Percentiles rank a stretch among this genome's conserved stretches.
Evolutionary conservation across 768 basidiomycete species (phyloP).

Genomic region (Leucosporidium creatinivorum): DNA sequence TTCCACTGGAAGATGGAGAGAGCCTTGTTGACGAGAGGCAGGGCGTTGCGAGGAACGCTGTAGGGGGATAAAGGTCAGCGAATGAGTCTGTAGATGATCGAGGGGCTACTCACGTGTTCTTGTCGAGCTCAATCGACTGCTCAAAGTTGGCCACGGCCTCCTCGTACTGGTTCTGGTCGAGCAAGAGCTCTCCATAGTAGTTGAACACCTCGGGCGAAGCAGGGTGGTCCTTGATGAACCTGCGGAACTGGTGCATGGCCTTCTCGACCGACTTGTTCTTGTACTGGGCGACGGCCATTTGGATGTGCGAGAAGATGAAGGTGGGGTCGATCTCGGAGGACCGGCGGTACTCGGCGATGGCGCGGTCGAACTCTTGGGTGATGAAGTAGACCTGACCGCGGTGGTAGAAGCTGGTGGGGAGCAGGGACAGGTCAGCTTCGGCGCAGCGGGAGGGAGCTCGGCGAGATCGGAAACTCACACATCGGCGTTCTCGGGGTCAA

Average conservation of each 20-base stretch:
- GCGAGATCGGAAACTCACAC: conserved; percentile 44
- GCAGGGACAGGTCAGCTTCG: neutral
- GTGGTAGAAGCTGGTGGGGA: conserved; percentile 64
- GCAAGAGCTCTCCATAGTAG: conserved; percentile 77
- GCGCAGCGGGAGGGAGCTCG: neutral
- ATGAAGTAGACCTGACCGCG: conserved; percentile 97
- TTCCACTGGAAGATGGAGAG: conserved; percentile 93
- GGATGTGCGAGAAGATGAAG: conserved; percentile 96
- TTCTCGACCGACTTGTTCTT: conserved; percentile 69
- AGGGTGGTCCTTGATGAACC: conserved; percentile 72
- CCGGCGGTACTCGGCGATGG: conserved; percentile 82
- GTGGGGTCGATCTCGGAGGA: conserved; percentile 75
- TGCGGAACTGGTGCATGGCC: conserved; percentile 83
- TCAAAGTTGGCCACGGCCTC: conserved; percentile 87
- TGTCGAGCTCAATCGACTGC: conserved; percentile 78
- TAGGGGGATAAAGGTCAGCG: conserved; percentile 4
- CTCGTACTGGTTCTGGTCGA: conserved; percentile 80
- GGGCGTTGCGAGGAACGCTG: conserved; percentile 56
- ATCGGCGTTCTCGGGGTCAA: conserved; percentile 79
- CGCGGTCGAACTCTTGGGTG: conserved; percentile 76
- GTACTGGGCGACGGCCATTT: conserved; percentile 94
- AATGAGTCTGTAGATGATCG: neutral
- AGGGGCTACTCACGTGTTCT: conserved; percentile 51
- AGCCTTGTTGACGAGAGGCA: conserved; percentile 96
- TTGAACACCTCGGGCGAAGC: conserved; percentile 35